Evolutionary conservation across 257 asterid species (phyloP).

Genomic region (Nicotiana undulata): DNA sequence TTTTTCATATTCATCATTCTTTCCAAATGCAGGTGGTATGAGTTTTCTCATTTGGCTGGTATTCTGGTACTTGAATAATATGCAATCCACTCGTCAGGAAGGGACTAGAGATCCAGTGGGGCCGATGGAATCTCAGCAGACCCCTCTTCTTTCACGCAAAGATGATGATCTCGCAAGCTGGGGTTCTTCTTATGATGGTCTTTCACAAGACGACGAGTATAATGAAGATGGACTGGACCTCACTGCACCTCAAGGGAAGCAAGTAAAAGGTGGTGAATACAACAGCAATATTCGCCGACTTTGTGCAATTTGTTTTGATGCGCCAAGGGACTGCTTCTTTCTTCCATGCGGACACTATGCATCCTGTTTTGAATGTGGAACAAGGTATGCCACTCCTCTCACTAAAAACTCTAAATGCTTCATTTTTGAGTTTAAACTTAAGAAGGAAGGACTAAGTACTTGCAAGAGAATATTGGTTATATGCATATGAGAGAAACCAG

Average conservation of each 20-base stretch:
- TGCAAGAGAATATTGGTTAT: background rate
- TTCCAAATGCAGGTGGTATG: conserved; percentile 45
- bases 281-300: conserved; percentile 25
- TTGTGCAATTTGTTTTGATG: conserved; percentile 87
- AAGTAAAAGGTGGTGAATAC: conserved; percentile 34
- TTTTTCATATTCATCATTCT: background rate
- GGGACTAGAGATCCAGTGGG: conserved; percentile 23
- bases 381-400: conserved; percentile 37
- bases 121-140: conserved; percentile 31
- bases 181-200: conserved; percentile 50
- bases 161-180: conserved; percentile 39
- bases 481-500: background rate
- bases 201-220: conserved; percentile 38
- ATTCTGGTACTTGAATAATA: conserved; percentile 25
- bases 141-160: conserved; percentile 51
- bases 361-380: conserved; percentile 74
- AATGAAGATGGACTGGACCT: conserved; percentile 26
- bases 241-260: conserved; percentile 24
- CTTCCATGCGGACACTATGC: conserved; percentile 87
- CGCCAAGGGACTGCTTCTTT: conserved; percentile 75
- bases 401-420: background rate
- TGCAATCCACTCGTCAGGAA: conserved; percentile 18
- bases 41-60: conserved; percentile 33
- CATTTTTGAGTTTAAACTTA: background rate
- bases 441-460: background rate